Evolutionary conservation across 202 grass and related monocot species (phyloP), one percentile per base, ranked within the genome.

Genomic region (Elaeis oleifera): DNA sequence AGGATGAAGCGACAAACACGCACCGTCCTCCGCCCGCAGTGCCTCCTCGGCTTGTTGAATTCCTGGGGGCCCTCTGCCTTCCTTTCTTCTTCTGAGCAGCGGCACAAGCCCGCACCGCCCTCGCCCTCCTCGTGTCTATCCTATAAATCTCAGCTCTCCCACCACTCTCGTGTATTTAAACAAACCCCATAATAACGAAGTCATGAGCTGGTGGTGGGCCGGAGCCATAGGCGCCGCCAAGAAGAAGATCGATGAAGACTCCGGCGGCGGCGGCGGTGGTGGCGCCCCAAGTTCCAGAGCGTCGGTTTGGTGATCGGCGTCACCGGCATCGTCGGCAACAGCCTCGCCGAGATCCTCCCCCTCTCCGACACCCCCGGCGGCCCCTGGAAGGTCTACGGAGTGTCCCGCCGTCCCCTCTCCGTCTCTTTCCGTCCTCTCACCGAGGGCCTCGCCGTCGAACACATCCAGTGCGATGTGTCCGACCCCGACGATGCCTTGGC

Each of bases 161-260:
- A 6, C 28, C 5, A 31, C 5, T 5, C 28, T 5, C 1, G 28
- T 6, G 28, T 31, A 31, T 31, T 31, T 27, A 4, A 27, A 27
- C 26, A 31, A 31, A 5, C 28, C 28, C 28, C 28, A 31, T 31
- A 44, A 44, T 13, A 11, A 9, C 36, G 9, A 2, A 44, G 51
- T 17, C 52, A 68, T 68, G 65, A 68, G 53, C 52, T 68, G 65
- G 65, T 68, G 65, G 65, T 68, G 65, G 65, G 65, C 65, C 9
- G 65, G 65, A 17, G 65, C 65, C 5, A 56, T 68, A 5, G 53
- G 65, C 65, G 51, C 65, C 11, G 65, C 50, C n/a, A 68, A 5
- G 25, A 65, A 65, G 22, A 68, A 39, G 52, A 8, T 21, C 24
- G 18, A 52, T 9, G 65, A 18, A 19, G 31, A 21, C 29, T 51